These are phyloP conservation scores for Abrus precatorius DNA, from an alignment of 306 rosid genomes.

Conservation along the genomic window DNA sequence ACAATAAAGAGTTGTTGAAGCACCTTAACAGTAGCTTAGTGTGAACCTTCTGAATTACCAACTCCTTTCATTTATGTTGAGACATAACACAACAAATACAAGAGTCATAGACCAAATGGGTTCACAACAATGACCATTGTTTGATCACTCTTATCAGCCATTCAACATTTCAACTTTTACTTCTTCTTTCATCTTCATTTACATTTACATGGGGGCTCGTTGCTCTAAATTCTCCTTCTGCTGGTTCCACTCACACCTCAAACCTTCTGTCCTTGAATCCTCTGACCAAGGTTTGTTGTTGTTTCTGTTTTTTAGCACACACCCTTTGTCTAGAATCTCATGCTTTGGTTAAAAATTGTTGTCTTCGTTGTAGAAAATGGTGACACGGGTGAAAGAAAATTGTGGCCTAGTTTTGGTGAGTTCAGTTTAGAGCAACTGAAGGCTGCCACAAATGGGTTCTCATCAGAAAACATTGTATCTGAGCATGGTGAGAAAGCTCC, in stretches of 20 bases:
- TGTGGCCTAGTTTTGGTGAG: slow-evolving; percentile 76
- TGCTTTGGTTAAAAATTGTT: background rate
- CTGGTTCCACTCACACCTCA: slow-evolving; percentile 86
- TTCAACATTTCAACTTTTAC: slow-evolving; percentile 19
- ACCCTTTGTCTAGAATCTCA: background rate
- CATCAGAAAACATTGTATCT: slow-evolving; percentile 83
- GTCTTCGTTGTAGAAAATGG: slow-evolving; percentile 75
- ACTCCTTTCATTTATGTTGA: slow-evolving; percentile 44
- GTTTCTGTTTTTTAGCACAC: background rate
- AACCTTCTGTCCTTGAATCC: slow-evolving; percentile 80
- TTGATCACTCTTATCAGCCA: slow-evolving; percentile 45
- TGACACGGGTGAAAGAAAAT: slow-evolving; percentile 59
- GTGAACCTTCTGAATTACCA: slow-evolving; percentile 33
- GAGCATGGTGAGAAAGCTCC: slow-evolving; percentile 98
- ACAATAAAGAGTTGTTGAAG: slow-evolving; percentile 13
- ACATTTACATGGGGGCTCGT: slow-evolving; percentile 77
- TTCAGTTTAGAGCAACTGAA: slow-evolving; percentile 81
- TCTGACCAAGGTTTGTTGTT: slow-evolving; percentile 72
- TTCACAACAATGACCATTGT: slow-evolving; percentile 49
- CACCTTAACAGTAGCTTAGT: slow-evolving; percentile 23
- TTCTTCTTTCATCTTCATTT: slow-evolving; percentile 10
- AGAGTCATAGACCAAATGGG: slow-evolving; percentile 41
- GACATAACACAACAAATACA: slow-evolving; percentile 30
- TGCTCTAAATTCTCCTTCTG: slow-evolving; percentile 93
- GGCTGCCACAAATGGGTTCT: slow-evolving; percentile 72